Conservation (phyloP, 1,284 basidiomycete genomes). For the Papiliotrema laurentii region DNA sequence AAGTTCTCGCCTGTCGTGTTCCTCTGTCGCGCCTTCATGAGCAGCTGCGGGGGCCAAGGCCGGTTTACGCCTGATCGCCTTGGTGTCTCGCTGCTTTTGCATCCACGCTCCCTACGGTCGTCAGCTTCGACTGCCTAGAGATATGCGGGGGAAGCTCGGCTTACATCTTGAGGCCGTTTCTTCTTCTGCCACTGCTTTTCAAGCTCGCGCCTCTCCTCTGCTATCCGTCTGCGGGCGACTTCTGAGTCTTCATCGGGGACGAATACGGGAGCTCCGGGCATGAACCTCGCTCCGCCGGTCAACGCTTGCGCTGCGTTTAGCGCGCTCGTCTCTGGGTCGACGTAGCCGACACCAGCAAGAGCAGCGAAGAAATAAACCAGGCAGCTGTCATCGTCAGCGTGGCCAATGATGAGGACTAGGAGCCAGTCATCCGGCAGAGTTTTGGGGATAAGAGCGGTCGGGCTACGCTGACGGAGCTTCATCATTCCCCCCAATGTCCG, state of each 20-base stretch:
- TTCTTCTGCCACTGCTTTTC: slow-evolving; percentile 41
- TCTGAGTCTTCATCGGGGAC: slow-evolving; percentile 17
- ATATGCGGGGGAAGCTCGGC: slow-evolving; percentile 11
- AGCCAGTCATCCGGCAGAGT: neutral
- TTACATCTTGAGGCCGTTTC: slow-evolving; percentile 46
- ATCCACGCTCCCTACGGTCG: slow-evolving; percentile 43
- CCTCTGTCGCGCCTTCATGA: too few relatives aligned
- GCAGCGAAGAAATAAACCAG: slow-evolving; percentile 46
- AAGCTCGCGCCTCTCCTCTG: slow-evolving; percentile 34
- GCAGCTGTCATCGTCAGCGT: slow-evolving; percentile 27
- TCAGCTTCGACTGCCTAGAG: neutral
- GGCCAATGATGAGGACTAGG: neutral
- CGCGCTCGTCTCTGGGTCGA: slow-evolving; percentile 9
- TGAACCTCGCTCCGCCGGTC: slow-evolving; percentile 17
- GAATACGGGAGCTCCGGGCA: slow-evolving; percentile 32
- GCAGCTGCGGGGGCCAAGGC: neutral
- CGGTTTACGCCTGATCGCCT: slow-evolving; percentile 21
- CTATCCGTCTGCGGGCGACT: slow-evolving; percentile 17
- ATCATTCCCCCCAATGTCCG: too few relatives aligned
- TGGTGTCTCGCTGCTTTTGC: slow-evolving; percentile 38
- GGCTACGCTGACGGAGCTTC: too few relatives aligned
- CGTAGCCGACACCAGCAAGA: slow-evolving; percentile 44
- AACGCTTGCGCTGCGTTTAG: neutral
- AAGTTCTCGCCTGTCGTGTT: neutral
- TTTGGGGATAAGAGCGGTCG: too few relatives aligned